Percentiles rank a stretch among this genome's conserved stretches.
Evolutionary conservation across 2,329 filamentous ascomycete species (phyloP).

Genomic region (Ophiostoma perfectum): DNA sequence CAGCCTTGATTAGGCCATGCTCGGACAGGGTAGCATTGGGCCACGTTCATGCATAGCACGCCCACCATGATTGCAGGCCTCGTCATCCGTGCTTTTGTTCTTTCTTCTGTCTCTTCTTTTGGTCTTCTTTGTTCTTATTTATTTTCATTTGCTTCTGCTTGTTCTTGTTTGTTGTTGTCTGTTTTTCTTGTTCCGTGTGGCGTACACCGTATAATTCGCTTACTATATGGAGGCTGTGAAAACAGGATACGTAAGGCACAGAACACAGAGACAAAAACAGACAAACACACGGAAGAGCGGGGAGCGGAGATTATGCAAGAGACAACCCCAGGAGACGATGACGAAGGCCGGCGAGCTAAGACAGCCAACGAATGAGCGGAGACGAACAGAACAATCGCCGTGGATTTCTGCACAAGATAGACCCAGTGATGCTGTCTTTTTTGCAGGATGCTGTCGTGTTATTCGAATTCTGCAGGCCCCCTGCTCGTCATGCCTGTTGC

Average conservation of each 20-base stretch:
- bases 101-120: not conserved
- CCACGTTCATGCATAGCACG: not conserved
- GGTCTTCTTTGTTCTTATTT: not conserved
- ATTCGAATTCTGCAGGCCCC: no score
- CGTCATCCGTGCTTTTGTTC: not conserved
- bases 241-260: not conserved
- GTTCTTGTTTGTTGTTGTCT: not conserved
- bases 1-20: not conserved
- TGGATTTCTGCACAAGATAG: no score
- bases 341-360: not conserved
- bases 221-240: slow-evolving; percentile 1
- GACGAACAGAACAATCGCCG: no score
- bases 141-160: not conserved
- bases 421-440: no score
- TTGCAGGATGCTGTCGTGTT: no score
- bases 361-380: not conserved
- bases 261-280: not conserved
- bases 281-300: not conserved
- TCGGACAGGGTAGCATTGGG: not conserved
- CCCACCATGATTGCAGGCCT: not conserved
- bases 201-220: not conserved
- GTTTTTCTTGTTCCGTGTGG: not conserved
- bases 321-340: not conserved
- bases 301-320: not conserved
- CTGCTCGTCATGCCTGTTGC: not conserved